Evolutionary conservation across 1,284 basidiomycete species (phyloP).

Genomic region (Cutaneotrichosporon arboriforme): DNA sequence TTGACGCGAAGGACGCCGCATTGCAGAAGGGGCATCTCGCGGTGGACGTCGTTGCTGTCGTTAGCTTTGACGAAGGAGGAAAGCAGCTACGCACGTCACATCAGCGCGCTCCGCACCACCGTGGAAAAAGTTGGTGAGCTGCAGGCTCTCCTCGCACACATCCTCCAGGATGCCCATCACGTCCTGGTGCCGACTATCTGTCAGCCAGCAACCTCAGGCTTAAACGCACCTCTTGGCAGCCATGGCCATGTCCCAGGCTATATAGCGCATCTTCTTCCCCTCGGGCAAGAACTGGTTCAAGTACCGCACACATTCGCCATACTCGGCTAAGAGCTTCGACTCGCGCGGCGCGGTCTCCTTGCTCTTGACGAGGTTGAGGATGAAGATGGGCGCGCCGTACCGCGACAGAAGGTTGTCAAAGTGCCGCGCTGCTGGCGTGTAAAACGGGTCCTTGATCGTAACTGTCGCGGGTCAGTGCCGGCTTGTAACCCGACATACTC

Average conservation of each 20-base stretch:
- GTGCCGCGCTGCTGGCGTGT: conserved; percentile 83
- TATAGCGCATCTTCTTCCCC: conserved; percentile 81
- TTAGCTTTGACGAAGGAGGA: conserved; percentile 5
- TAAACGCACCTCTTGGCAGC: conserved; percentile 71
- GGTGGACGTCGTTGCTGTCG: conserved; percentile 51
- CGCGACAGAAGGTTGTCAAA: conserved; percentile 88
- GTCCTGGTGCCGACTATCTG: conserved; percentile 77
- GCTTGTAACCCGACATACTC: too few species aligned
- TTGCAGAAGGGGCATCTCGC: conserved; percentile 71
- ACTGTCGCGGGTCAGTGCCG: conserved; percentile 52
- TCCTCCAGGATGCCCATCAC: conserved; percentile 95
- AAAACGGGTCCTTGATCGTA: conserved; percentile 92
- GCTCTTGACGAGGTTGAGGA: conserved; percentile 93
- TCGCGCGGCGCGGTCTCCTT: conserved; percentile 70
- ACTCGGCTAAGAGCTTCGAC: conserved; percentile 86
- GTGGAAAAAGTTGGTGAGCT: conserved; percentile 91
- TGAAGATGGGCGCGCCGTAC: conserved; percentile 85
- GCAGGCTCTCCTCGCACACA: conserved; percentile 87
- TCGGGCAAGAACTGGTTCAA: conserved; percentile 91
- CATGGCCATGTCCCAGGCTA: conserved; percentile 93
- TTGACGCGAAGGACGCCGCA: conserved; percentile 86
- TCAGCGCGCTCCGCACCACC: conserved; percentile 47
- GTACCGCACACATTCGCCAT: conserved; percentile 85
- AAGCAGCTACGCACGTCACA: conserved; percentile 23
- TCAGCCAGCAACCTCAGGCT: conserved; percentile 3